Percentiles rank a stretch among this genome's conserved stretches.
Evolutionary conservation across 805 yeast genomes (phyloP).

Genomic region (Candida yuanshanica): DNA sequence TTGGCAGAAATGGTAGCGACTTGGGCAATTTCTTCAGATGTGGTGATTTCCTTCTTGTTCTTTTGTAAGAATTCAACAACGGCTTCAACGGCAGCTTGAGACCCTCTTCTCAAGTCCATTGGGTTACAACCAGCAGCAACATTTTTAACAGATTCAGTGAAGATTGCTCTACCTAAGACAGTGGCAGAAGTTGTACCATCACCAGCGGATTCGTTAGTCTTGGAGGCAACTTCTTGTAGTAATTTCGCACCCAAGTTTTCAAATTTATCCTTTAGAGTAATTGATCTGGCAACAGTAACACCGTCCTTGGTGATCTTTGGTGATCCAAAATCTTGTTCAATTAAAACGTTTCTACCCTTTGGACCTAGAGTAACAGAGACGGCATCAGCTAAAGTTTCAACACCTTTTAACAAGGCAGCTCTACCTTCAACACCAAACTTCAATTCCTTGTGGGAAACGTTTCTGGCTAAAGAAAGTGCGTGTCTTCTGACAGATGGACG

Average conservation of each 20-base stretch:
- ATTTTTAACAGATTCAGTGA: slow-evolving; percentile 94
- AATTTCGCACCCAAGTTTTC: slow-evolving; percentile 97
- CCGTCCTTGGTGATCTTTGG: slow-evolving; percentile 99
- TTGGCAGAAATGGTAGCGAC: slow-evolving; percentile 98
- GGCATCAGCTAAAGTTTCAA: slow-evolving; percentile 81
- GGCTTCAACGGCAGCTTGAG: slow-evolving; percentile 97
- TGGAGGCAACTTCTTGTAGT: slow-evolving; percentile 95
- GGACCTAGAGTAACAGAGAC: slow-evolving; percentile 97
- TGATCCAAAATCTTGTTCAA: slow-evolving; percentile 94
- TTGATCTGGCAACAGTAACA: slow-evolving; percentile 93
- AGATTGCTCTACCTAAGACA: slow-evolving; percentile 91
- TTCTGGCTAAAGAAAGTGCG: slow-evolving; percentile 20
- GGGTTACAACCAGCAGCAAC: slow-evolving; percentile 99
- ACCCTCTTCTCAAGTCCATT: slow-evolving; percentile 97
- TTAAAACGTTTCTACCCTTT: slow-evolving; percentile 95
- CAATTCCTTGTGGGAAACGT: slow-evolving; percentile 76
- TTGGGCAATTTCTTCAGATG: slow-evolving; percentile 94
- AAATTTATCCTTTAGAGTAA: slow-evolving; percentile 83
- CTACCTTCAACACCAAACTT: slow-evolving; percentile 75
- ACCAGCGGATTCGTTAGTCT: slow-evolving; percentile 97
- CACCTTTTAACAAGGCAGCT: slow-evolving; percentile 78
- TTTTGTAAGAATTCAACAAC: slow-evolving; percentile 81
- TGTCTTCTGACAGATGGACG: slow-evolving; percentile 23
- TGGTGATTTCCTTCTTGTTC: slow-evolving; percentile 94
- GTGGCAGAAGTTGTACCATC: slow-evolving; percentile 99